Percentiles rank a stretch among this genome's conserved stretches.
These are phyloP conservation scores for Wallacemonas sp. DNA, from an alignment of 208 protist species.

Conservation along the genomic window DNA sequence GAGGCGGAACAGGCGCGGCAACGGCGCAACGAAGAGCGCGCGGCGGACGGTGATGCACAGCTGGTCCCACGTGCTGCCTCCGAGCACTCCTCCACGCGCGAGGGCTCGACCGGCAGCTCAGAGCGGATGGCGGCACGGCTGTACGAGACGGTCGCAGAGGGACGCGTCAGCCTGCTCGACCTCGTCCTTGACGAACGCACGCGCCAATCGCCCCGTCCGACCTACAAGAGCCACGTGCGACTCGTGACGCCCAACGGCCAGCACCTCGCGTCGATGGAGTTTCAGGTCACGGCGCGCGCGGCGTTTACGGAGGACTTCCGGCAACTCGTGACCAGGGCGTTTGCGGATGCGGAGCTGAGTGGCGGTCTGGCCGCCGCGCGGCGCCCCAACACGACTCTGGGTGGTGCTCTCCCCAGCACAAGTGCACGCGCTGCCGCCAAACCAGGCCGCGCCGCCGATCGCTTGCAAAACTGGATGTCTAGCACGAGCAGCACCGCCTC, in stretches of 20 bases:
- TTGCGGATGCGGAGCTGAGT: background rate
- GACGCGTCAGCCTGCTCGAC: conserved; percentile 57
- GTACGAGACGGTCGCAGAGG: conserved; percentile 85
- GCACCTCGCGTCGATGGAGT: conserved; percentile 88
- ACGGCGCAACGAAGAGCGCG: too few relatives aligned
- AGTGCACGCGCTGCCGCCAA: too few relatives aligned
- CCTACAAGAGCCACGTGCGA: conserved; percentile 70
- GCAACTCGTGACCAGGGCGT: conserved; percentile 30
- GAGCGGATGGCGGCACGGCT: conserved; percentile 52
- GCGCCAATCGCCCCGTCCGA: conserved; percentile 51
- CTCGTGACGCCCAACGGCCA: conserved; percentile 41
- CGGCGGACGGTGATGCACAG: too few relatives aligned
- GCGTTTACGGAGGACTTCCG: conserved; percentile 73
- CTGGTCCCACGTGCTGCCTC: background rate
- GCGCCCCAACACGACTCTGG: conserved; percentile 3
- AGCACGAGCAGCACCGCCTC: conserved; percentile 12
- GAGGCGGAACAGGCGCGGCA: background rate
- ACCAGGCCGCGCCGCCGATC: too few relatives aligned
- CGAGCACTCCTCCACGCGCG: background rate
- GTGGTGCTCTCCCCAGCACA: conserved; percentile 13
- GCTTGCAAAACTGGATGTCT: background rate
- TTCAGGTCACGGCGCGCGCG: conserved; percentile 68
- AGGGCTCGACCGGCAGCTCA: background rate
- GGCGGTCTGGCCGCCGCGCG: background rate
- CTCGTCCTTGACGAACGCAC: conserved; percentile 49